A percentile compares a stretch with the other conserved stretches of the same genome.
Conservation (phyloP, 768 basidiomycete genomes). For the Amanita rimosa region DNA sequence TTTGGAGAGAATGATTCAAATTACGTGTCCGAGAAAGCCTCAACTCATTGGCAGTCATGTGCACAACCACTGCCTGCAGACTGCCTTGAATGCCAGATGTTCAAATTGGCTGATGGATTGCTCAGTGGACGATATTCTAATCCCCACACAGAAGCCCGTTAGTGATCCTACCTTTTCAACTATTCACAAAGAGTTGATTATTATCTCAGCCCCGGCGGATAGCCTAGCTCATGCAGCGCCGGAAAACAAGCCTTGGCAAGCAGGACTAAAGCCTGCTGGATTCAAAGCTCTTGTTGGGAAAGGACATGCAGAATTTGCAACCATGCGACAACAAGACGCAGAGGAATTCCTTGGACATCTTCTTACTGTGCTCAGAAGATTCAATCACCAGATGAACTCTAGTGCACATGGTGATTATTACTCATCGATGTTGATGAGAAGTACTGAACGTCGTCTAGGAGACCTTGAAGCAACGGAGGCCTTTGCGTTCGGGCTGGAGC, state of each 20-base stretch:
- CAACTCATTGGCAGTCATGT: slow-evolving; percentile 54
- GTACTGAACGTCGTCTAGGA: too few relatives aligned
- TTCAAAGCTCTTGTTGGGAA: slow-evolving; percentile 90
- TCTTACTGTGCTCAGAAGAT: slow-evolving; percentile 58
- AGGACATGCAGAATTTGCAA: slow-evolving; percentile 88
- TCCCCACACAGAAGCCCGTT: slow-evolving; percentile 22
- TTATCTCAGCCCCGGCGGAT: too few relatives aligned
- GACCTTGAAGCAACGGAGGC: slow-evolving; percentile 48
- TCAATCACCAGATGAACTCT: slow-evolving; percentile 18
- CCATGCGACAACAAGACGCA: slow-evolving; percentile 95
- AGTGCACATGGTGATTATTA: too few relatives aligned
- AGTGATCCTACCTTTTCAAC: too few relatives aligned
- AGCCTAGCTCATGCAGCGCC: neutral
- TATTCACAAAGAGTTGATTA: too few relatives aligned
- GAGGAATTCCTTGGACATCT: slow-evolving; percentile 90
- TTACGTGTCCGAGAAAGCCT: slow-evolving; percentile 14
- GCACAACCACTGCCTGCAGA: slow-evolving; percentile 57
- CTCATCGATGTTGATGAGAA: too few relatives aligned
- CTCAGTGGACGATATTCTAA: slow-evolving; percentile 85
- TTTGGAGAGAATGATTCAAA: slow-evolving; percentile 22
- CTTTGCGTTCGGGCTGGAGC: slow-evolving; percentile 79
- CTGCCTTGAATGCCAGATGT: slow-evolving; percentile 93
- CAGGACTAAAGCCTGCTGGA: slow-evolving; percentile 67
- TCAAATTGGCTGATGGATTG: slow-evolving; percentile 86
- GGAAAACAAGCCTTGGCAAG: slow-evolving; percentile 49